Evolutionary conservation across 73 alveolate genomes (phyloP).

Genomic region (Paramecium tetraurelia): DNA sequence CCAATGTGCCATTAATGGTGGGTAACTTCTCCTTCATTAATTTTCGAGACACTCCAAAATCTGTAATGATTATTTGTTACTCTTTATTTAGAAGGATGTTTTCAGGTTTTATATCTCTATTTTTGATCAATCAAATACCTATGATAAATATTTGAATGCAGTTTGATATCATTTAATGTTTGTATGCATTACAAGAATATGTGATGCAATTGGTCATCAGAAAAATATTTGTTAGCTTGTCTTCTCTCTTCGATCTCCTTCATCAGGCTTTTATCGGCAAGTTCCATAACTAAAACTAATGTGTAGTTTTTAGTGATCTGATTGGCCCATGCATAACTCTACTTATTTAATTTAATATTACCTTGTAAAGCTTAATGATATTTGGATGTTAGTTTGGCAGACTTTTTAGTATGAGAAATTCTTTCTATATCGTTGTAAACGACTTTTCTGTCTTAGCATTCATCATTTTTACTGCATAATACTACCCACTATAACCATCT

Average conservation of each 20-base stretch:
- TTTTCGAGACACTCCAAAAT: slow-evolving; percentile 21
- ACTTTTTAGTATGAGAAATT: neutral
- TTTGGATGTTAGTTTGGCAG: slow-evolving; percentile 9
- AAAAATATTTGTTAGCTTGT: neutral
- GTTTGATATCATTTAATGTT: neutral
- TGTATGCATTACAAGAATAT: neutral
- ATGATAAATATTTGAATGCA: neutral
- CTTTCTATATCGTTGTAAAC: neutral
- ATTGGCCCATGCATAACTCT: slow-evolving; percentile 52
- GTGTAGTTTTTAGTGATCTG: neutral
- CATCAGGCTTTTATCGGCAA: neutral
- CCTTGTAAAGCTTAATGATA: neutral
- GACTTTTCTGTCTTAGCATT: neutral
- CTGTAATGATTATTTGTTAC: neutral
- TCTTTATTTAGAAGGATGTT: neutral
- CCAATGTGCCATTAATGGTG: neutral
- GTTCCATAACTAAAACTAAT: slow-evolving; percentile 15
- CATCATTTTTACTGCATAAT: slow-evolving; percentile 34
- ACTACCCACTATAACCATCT: neutral
- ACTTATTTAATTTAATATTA: neutral
- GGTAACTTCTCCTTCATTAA: slow-evolving; percentile 6
- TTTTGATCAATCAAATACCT: neutral
- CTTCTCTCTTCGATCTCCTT: neutral
- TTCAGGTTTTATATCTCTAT: slow-evolving; percentile 34
- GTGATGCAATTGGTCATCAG: neutral